Conservation (phyloP, 2,329 filamentous ascomycete genomes). For the Fusarium scirpi region DNA sequence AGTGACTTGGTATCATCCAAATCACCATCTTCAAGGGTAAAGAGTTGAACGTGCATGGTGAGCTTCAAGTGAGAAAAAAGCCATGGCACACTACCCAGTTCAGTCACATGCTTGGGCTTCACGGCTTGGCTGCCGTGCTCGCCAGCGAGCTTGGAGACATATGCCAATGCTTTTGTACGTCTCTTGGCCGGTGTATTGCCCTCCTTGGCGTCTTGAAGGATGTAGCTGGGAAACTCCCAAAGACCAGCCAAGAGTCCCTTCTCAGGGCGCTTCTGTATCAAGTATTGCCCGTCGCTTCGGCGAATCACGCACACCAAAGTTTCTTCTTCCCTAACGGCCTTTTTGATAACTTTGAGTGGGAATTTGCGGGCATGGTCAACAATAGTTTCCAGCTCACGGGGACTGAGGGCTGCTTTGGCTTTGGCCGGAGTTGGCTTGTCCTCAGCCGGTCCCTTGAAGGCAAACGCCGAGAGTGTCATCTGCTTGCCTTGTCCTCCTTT, state of each 20-base stretch:
- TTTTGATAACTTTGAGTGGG: constrained; percentile 64
- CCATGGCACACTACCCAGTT: constrained; percentile 68
- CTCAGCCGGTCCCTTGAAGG: constrained; percentile 45
- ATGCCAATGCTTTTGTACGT: constrained; percentile 52
- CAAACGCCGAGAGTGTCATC: constrained; percentile 53
- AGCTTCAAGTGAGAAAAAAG: constrained; percentile 68
- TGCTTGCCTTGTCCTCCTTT: constrained; percentile 38
- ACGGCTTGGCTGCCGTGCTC: constrained; percentile 12
- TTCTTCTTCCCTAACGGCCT: constrained; percentile 64
- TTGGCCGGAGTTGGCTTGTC: constrained; percentile 24
- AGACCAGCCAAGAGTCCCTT: constrained; percentile 67
- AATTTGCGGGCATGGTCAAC: constrained; percentile 63
- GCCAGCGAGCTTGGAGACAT: constrained; percentile 49
- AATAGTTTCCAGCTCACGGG: constrained; percentile 51
- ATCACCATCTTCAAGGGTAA: constrained; percentile 51
- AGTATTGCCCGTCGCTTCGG: constrained; percentile 57
- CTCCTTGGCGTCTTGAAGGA: constrained; percentile 45
- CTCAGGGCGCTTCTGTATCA: constrained; percentile 63
- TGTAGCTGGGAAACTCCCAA: constrained; percentile 67
- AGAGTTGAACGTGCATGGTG: constrained; percentile 68
- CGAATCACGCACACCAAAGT: constrained; percentile 66
- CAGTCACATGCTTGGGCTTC: constrained; percentile 51
- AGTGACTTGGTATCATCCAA: constrained; percentile 12
- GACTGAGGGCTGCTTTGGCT: constrained; percentile 9
- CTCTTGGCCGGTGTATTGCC: constrained; percentile 49